Percentiles rank a stretch among this genome's conserved stretches.
Conservation (phyloP, 2,329 filamentous ascomycete species). For the Calonectria hongkongensis region DNA sequence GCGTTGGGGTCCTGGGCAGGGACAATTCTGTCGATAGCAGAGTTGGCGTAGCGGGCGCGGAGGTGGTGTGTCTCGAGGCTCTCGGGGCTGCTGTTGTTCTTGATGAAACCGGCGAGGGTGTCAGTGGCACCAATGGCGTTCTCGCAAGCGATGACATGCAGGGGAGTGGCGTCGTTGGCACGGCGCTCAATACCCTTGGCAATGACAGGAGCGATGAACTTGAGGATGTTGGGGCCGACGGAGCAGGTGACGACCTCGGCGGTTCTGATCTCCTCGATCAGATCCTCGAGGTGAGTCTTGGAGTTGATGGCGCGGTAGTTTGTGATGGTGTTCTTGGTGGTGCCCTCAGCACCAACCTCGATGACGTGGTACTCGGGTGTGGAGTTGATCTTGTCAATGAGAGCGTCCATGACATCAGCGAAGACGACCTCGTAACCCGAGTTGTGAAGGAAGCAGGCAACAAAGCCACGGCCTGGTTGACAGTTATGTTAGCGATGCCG, state of each 20-base stretch:
- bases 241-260: constrained; percentile 97
- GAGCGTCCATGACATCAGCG: constrained; percentile 90
- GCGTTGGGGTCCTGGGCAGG: constrained; percentile 88
- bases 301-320: constrained; percentile 99
- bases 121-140: constrained; percentile 97
- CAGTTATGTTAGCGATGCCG: constrained; percentile 32
- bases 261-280: constrained; percentile 88
- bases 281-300: constrained; percentile 86
- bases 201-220: constrained; percentile 96
- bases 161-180: constrained; percentile 76
- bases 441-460: constrained; percentile 94
- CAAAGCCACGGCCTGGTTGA: constrained; percentile 80
- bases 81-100: constrained; percentile 81
- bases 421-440: constrained; percentile 98
- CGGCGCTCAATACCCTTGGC: constrained; percentile 93
- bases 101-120: constrained; percentile 88
- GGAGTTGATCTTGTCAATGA: constrained; percentile 87
- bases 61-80: constrained; percentile 80
- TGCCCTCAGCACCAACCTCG: constrained; percentile 91
- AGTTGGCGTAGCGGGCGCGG: constrained; percentile 95
- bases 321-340: constrained; percentile 87
- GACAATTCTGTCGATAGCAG: constrained; percentile 98
- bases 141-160: constrained; percentile 97
- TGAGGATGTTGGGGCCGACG: constrained; percentile 95
- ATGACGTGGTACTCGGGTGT: constrained; percentile 90